Percentiles rank a stretch among this genome's conserved stretches.
Conservation (phyloP, 768 basidiomycete genomes). For the Coprinopsis cinerea region DNA sequence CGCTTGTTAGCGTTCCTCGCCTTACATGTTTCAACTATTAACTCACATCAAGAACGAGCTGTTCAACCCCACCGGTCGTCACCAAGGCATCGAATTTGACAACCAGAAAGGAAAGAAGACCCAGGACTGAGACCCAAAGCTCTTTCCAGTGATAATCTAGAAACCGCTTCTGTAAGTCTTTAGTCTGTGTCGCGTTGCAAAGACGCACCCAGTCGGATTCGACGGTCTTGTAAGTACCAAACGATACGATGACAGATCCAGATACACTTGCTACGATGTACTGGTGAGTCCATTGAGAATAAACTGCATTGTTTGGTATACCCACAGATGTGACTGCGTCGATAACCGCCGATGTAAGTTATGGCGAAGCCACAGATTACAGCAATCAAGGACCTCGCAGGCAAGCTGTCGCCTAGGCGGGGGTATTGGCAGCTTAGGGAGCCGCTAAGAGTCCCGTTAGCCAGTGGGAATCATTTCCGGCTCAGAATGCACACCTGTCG, state of each 20-base stretch:
- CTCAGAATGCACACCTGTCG: constrained; percentile 43
- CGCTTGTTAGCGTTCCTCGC: neutral
- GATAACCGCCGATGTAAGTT: constrained; percentile 62
- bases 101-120: constrained; percentile 49
- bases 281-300: neutral
- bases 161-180: too few relatives aligned
- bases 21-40: neutral
- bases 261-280: constrained; percentile 42
- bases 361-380: constrained; percentile 64
- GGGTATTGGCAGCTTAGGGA: constrained; percentile 43
- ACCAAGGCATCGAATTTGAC: constrained; percentile 48
- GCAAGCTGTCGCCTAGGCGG: constrained; percentile 38
- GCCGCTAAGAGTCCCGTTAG: neutral
- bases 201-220: constrained; percentile 46
- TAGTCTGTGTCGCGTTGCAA: neutral
- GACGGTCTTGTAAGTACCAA: constrained; percentile 51
- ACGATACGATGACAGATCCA: constrained; percentile 48
- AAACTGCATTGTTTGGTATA: neutral
- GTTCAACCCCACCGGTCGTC: constrained; percentile 47
- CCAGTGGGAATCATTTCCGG: neutral
- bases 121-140: constrained; percentile 53
- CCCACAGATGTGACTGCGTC: constrained; percentile 51
- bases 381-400: constrained; percentile 62
- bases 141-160: constrained; percentile 64
- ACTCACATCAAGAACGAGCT: constrained; percentile 49